Evolutionary conservation across 208 protist genomes (phyloP), one percentile per base, ranked within the genome.

Genomic region (Wallacemonas sp.): DNA sequence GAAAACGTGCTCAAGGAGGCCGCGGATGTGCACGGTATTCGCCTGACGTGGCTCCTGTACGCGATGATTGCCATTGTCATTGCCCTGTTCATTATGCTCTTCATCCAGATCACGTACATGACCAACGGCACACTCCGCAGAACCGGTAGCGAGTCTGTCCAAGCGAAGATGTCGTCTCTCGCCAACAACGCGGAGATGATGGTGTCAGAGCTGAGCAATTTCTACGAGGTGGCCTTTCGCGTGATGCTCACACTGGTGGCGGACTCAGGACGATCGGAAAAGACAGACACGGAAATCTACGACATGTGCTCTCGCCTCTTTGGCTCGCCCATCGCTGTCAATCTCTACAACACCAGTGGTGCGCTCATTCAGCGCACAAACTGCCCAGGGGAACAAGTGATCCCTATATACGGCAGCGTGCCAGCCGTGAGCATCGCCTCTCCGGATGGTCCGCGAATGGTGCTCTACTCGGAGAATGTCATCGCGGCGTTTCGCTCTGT

Each of bases 31-130:
- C 76, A 69, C 28, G 89, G 89, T 3, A 65, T 95, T 29, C 76
- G 80, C 20, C 76, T 92, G 22, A 82, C 61, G 26, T 95, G 86
- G 84, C 46, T 94, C 25, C 52, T 94, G 4, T 88, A 81, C 70
- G 33, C 74, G 28, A 72, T 90, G 46, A 77, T 91, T 23, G 44
- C 79, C 12, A 65, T 87, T 31, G 74, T 89, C 33, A 78, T 92
- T 46, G n/a, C 77, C 20, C 44, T 86, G 5, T 81, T 92, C 42
- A 69, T 90, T 22, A 57, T 75, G 49, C 26, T 78, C 33, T 38
- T 91, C 22, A 54, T 82, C 28, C 80, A 86, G 73, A 81, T 90
- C 64, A 72, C 74, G 26, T 76, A 79, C 64, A 57, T 80, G 46
- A 79, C 82, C 18, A 86, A 81, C n/a, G 57, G 65, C 20, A 83